phyloP scores from a whole-genome alignment of 2,329 filamentous ascomycete species.

The Graphilbum sp. region DNA sequence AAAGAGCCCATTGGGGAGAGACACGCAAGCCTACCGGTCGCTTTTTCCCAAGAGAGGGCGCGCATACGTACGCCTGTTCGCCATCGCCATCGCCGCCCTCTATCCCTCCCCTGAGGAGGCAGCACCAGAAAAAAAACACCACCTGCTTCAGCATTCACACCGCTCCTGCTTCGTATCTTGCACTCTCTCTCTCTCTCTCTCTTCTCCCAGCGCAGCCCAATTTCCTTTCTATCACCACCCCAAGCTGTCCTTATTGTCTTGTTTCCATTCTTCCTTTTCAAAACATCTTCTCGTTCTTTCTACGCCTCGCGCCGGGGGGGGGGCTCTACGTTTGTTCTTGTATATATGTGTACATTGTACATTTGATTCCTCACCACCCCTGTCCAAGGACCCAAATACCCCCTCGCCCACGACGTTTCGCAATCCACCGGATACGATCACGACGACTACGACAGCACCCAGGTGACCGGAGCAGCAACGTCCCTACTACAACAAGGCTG shows the following conservation, averaged over 20 bases:
- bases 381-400: too few relatives aligned
- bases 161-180: neutral
- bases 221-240: neutral
- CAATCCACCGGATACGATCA: too few relatives aligned
- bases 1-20: neutral
- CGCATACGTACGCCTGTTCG: slow-evolving; percentile 11
- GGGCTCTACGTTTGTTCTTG: neutral
- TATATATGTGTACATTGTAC: too few relatives aligned
- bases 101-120: neutral
- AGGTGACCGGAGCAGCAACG: neutral
- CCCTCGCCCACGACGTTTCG: too few relatives aligned
- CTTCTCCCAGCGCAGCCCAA: neutral
- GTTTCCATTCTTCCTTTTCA: neutral
- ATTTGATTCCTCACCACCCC: neutral
- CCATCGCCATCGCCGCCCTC: slow-evolving; percentile 7
- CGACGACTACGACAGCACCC: neutral
- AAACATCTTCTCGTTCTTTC: neutral
- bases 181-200: neutral
- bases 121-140: neutral
- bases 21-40: slow-evolving; percentile 10
- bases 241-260: neutral
- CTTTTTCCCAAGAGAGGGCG: slow-evolving; percentile 9
- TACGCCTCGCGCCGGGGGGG: too few relatives aligned
- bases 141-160: too few relatives aligned
- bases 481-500: too few relatives aligned